These are phyloP conservation scores for Scytalidium lignicola DNA, from an alignment of 2,329 filamentous ascomycete species.

Conservation along the genomic window DNA sequence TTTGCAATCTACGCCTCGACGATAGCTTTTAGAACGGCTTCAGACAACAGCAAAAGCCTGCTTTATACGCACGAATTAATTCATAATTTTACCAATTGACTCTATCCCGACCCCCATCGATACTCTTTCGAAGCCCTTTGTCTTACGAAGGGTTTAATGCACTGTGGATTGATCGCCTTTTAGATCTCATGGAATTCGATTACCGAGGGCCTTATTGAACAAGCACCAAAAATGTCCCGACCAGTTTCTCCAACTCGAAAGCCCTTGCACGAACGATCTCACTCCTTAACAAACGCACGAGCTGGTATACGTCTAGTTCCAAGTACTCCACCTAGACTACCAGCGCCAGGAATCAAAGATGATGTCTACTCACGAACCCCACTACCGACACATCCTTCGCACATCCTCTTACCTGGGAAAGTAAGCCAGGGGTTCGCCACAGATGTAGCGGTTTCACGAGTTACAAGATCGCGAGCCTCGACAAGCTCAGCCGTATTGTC, in stretches of 20 bases:
- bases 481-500: slow-evolving; percentile 17
- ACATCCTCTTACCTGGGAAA: slow-evolving; percentile 17
- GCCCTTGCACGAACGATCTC: slow-evolving; percentile 20
- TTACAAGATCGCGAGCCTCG: slow-evolving; percentile 3
- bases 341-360: slow-evolving; percentile 6
- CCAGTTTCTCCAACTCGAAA: slow-evolving; percentile 6
- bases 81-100: background rate
- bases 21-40: background rate
- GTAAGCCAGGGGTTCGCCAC: background rate
- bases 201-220: background rate
- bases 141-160: background rate
- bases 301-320: slow-evolving; percentile 9
- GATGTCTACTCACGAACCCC: slow-evolving; percentile 26
- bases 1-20: background rate
- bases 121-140: background rate
- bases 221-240: background rate
- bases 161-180: background rate
- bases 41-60: background rate
- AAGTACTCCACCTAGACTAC: slow-evolving; percentile 1
- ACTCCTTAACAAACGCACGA: slow-evolving; percentile 17
- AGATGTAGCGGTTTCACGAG: slow-evolving; percentile 10
- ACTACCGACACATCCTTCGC: slow-evolving; percentile 26
- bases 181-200: background rate
- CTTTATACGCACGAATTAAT: background rate
- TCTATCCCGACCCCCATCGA: background rate